phyloP scores from a whole-genome alignment of 495 filamentous ascomycete species.

The Tuber calosporum region DNA sequence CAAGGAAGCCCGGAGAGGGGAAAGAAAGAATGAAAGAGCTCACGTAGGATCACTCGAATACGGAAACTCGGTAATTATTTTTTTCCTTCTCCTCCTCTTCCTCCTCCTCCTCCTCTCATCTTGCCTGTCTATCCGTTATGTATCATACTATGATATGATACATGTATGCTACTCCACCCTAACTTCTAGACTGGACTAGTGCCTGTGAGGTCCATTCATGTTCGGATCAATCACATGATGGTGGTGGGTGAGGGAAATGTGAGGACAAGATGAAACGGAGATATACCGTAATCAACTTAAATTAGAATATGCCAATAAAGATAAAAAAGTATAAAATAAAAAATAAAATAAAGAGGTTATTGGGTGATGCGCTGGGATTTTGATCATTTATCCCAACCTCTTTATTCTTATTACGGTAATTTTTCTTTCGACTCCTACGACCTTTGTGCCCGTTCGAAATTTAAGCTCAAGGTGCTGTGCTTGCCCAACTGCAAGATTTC shows the following conservation, averaged over 20 bases:
- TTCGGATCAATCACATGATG: background rate
- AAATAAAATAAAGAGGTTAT: background rate
- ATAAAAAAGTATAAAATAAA: background rate
- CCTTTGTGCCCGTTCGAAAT: background rate
- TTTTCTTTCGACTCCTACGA: background rate
- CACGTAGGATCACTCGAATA: background rate
- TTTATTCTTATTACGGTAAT: background rate
- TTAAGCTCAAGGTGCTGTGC: background rate
- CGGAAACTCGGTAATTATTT: background rate
- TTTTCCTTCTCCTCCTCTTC: background rate
- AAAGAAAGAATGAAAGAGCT: background rate
- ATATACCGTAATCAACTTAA: background rate
- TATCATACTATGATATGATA: too few relatives aligned
- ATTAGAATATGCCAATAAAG: background rate
- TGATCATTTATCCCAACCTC: background rate
- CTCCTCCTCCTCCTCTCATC: too few relatives aligned
- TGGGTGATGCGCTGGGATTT: background rate
- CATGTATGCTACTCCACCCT: too few relatives aligned
- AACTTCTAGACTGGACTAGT: too few relatives aligned
- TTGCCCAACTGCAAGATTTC: background rate
- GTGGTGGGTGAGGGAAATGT: background rate
- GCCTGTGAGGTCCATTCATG: background rate
- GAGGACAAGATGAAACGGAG: background rate
- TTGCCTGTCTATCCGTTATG: too few relatives aligned
- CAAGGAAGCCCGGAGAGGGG: background rate